These are phyloP conservation scores for Mycogone perniciosa DNA, from an alignment of 2,329 filamentous ascomycete genomes.

Conservation along the genomic window DNA sequence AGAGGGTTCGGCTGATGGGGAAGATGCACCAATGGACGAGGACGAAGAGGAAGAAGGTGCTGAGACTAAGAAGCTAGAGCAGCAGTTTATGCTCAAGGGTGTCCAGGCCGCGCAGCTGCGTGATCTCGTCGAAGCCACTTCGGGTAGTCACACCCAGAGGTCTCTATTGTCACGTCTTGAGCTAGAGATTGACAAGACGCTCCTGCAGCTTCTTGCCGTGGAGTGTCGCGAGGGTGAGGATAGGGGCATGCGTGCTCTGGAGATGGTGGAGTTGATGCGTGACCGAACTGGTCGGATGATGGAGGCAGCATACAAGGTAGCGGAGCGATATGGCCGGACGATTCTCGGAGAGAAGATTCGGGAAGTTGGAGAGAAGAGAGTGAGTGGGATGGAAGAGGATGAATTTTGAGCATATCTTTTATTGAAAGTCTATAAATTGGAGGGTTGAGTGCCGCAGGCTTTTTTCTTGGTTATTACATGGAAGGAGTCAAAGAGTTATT, in stretches of 20 bases:
- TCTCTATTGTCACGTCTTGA: slow-evolving; percentile 63
- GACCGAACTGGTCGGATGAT: slow-evolving; percentile 84
- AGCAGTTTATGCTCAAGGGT: slow-evolving; percentile 70
- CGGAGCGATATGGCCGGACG: slow-evolving; percentile 71
- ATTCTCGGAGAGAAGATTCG: slow-evolving; percentile 87
- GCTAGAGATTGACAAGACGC: slow-evolving; percentile 80
- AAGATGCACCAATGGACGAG: slow-evolving; percentile 15
- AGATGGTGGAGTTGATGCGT: slow-evolving; percentile 79
- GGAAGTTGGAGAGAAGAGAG: slow-evolving; percentile 68
- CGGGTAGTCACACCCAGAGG: slow-evolving; percentile 53
- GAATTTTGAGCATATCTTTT: slow-evolving; percentile 4
- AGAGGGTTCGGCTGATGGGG: slow-evolving; percentile 23
- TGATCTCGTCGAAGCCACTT: slow-evolving; percentile 65
- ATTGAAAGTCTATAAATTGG: background rate
- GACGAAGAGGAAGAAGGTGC: slow-evolving; percentile 26
- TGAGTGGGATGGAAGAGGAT: slow-evolving; percentile 55
- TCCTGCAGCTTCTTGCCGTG: slow-evolving; percentile 79
- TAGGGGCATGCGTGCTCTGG: slow-evolving; percentile 86
- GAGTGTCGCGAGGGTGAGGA: slow-evolving; percentile 94
- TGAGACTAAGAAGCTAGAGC: slow-evolving; percentile 64
- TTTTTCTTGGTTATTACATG: too few species aligned
- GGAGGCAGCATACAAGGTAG: slow-evolving; percentile 84
- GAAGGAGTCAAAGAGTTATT: too few species aligned
- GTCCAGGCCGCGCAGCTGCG: slow-evolving; percentile 67
- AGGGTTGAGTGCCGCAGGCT: background rate